phyloP scores from a whole-genome alignment of 2,329 filamentous ascomycete genomes.

The Alternaria solani region DNA sequence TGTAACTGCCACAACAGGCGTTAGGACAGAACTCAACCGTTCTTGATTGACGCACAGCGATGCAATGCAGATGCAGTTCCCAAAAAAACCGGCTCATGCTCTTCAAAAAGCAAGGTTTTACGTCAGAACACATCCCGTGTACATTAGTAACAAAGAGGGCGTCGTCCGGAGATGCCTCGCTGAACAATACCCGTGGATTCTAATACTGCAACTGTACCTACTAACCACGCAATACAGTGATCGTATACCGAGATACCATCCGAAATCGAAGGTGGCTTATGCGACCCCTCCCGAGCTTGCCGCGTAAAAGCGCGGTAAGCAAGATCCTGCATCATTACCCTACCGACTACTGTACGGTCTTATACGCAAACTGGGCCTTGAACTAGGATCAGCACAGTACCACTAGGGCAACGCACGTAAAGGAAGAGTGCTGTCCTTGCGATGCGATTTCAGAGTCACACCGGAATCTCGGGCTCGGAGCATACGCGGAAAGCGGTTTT shows the following conservation, averaged over 20 bases:
- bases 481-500: conserved; percentile 26
- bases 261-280: not conserved
- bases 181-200: not conserved
- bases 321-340: not conserved
- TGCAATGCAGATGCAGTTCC: not conserved
- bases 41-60: not conserved
- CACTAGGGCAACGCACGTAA: not conserved
- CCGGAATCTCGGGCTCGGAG: conserved; percentile 22
- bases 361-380: not conserved
- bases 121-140: not conserved
- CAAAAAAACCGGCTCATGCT: not conserved
- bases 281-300: not conserved
- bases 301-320: conserved; percentile 1
- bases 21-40: not conserved
- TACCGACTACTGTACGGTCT: not conserved
- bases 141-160: not conserved
- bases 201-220: not conserved
- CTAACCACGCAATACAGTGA: not conserved
- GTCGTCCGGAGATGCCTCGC: not conserved
- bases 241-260: not conserved
- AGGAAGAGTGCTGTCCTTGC: conserved; percentile 15
- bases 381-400: not conserved
- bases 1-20: not conserved
- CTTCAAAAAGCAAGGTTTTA: not conserved
- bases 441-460: conserved; percentile 12